Conservation (phyloP, 768 basidiomycete species). For the Termitomyces sp. region DNA sequence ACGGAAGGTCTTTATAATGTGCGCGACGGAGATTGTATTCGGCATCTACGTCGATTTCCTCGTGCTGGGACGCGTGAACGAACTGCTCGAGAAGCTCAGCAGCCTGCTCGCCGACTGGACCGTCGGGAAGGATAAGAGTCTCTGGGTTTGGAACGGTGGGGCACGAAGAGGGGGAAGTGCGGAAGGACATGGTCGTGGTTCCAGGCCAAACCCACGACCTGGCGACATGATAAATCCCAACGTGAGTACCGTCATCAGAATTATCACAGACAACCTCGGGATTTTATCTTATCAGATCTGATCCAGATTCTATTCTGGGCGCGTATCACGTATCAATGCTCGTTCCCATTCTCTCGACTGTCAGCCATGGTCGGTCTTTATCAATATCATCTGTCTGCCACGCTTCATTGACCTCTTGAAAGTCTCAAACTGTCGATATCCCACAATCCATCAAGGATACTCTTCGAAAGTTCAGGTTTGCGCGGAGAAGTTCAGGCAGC, state of each 20-base stretch:
- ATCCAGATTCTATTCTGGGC: slow-evolving; percentile 15
- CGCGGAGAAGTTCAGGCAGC: slow-evolving; percentile 67
- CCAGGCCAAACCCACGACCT: slow-evolving; percentile 2
- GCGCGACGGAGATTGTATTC: slow-evolving; percentile 11
- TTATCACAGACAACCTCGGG: background rate
- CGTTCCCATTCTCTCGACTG: background rate
- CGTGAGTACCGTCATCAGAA: slow-evolving; percentile 1
- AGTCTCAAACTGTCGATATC: slow-evolving; percentile 83
- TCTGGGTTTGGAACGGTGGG: slow-evolving; percentile 28
- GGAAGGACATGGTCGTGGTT: slow-evolving; percentile 5
- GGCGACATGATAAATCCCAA: background rate
- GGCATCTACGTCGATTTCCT: slow-evolving; percentile 24
- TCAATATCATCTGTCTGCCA: background rate
- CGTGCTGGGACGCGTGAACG: slow-evolving; percentile 32
- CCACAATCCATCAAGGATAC: slow-evolving; percentile 71
- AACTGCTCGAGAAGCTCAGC: slow-evolving; percentile 43
- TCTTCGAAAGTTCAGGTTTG: slow-evolving; percentile 75
- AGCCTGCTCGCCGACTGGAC: slow-evolving; percentile 38
- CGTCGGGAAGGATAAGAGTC: slow-evolving; percentile 38
- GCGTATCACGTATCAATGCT: background rate
- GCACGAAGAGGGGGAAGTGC: slow-evolving; percentile 12
- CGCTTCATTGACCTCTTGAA: slow-evolving; percentile 6
- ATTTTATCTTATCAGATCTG: slow-evolving; percentile 15
- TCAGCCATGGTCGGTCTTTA: slow-evolving; percentile 28
- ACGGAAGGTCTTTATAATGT: slow-evolving; percentile 36